phyloP scores from a whole-genome alignment of 139 green algal species.

The Bryopsis sp. region DNA sequence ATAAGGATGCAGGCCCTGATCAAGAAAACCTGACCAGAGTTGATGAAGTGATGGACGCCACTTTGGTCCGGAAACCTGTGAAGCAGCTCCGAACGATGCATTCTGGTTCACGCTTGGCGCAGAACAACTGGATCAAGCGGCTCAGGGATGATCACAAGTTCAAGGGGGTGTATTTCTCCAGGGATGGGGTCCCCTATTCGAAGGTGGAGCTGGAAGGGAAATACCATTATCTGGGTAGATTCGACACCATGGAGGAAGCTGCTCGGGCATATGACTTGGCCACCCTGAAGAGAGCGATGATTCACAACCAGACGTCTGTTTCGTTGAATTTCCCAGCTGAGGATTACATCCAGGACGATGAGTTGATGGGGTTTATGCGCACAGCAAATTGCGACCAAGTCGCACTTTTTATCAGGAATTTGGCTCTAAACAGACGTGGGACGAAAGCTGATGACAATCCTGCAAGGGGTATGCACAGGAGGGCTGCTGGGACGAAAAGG shows the following conservation, averaged over 20 bases:
- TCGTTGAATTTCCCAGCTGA: constrained; percentile 14
- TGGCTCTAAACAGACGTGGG: background rate
- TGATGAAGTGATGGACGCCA: background rate
- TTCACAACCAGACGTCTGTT: constrained; percentile 10
- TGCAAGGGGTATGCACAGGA: background rate
- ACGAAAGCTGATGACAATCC: background rate
- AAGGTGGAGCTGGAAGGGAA: constrained; percentile 18
- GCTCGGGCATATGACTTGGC: constrained; percentile 18
- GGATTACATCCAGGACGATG: constrained; percentile 13
- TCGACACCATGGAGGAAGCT: constrained; percentile 13
- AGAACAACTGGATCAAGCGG: constrained; percentile 12
- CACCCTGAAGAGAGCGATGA: constrained; percentile 18
- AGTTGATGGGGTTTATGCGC: constrained; percentile 16
- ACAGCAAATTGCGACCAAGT: constrained; percentile 13
- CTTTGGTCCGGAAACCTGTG: too few species aligned
- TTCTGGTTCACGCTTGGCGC: too few species aligned
- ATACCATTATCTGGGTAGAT: constrained; percentile 15
- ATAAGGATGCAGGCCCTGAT: background rate
- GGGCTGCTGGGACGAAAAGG: background rate
- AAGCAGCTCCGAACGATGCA: background rate
- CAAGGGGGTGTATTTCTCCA: constrained; percentile 20
- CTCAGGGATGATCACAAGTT: constrained; percentile 11
- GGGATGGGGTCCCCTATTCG: constrained; percentile 18
- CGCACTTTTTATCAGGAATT: background rate
- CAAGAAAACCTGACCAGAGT: background rate